Base-by-base conservation (phyloP, 2,329 filamentous ascomycete species). In the Pseudogymnoascus sp. region DNA sequence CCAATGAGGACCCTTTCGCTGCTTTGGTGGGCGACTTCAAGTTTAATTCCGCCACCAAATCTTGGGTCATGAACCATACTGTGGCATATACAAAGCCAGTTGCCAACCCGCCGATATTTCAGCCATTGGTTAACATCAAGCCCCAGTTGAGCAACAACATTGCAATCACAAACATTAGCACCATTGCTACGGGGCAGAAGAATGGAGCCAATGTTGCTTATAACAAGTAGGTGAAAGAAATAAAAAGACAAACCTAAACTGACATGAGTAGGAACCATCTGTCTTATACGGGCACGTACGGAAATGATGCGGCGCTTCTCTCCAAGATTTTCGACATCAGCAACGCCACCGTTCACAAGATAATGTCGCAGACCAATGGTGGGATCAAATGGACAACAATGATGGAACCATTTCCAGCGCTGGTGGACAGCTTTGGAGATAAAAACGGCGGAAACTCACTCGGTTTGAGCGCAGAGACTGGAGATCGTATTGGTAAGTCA, bases 1-100 rank as follows among this genome's bases (percentile, higher is more conserved):
- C 61, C 16, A 60, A 33, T 14, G 60, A 62, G 28, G 63, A 64
- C 59, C 58, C 61, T n/a, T 61, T 59, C 14, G 61, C 61, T 8
- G 61, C 63, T 5, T 41, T 64, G 20, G 62, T 64, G 12, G 47
- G 50, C 6, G 61, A 61, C 9, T 39, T 36, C 14, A 57, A 58
- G 18, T 62, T 60, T 36, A 59, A 58, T n/a, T 57, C 62, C 25
- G 38, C 57, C 12, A 30, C 18, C 22, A 47, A 35, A n/a, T 22
- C 30, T 38, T 64, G 62, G 62, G 12, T 43, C 35, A 62, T 64
- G 35, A 43, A 38, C n/a, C 35, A 41, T 16, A 38, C 39, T 11
- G 39, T 50, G 22, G 58, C 18, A 33, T 62, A 62, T 30, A 47
- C 57, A 20, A 61, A 62, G 20, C 60, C 57, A 12, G 57, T 36